phyloP scores from a whole-genome alignment of 73 alveolate species.

The Uronychia setigera region DNA sequence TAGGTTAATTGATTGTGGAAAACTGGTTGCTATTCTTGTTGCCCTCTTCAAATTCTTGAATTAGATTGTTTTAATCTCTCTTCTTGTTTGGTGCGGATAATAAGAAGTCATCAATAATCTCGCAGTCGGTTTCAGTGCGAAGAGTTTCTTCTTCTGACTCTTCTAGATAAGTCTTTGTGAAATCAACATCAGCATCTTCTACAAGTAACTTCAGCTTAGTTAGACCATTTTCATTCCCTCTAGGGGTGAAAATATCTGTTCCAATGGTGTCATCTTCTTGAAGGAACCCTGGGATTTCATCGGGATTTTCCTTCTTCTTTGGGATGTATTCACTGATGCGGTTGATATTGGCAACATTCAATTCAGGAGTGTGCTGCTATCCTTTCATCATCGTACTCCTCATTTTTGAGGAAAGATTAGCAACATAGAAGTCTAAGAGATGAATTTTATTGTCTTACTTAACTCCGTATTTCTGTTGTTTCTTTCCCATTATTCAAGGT shows the following conservation, averaged over 20 bases:
- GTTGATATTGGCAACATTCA: neutral
- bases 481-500: neutral
- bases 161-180: neutral
- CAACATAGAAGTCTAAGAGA: neutral
- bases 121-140: no score
- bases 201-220: neutral
- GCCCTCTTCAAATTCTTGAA: no score
- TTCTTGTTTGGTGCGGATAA: no score
- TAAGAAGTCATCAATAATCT: no score
- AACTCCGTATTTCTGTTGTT: neutral
- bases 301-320: neutral
- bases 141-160: no score
- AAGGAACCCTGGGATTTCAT: no score
- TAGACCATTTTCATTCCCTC: neutral
- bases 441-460: neutral
- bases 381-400: neutral
- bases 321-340: neutral
- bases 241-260: neutral
- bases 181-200: neutral
- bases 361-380: neutral
- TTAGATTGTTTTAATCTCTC: no score
- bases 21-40: no score
- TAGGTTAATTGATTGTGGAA: no score
- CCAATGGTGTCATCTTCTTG: neutral
- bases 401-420: neutral